phyloP scores from a whole-genome alignment of 2,329 filamentous ascomycete species.

The Fusarium heterosporum region DNA sequence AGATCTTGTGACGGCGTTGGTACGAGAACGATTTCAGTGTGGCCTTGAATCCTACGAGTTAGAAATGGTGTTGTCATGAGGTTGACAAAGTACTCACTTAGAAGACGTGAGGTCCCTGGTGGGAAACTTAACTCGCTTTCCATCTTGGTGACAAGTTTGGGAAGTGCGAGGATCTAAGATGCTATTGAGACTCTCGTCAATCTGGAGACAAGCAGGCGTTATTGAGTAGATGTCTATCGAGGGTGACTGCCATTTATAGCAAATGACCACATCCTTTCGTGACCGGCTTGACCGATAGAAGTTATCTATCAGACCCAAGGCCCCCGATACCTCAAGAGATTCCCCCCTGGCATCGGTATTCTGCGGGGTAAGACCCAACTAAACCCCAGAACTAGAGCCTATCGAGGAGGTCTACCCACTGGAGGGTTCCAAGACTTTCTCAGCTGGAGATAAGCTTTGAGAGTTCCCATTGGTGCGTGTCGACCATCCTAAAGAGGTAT shows the following conservation, averaged over 20 bases:
- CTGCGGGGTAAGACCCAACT: neutral
- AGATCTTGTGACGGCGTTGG: conserved; percentile 36
- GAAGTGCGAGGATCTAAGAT: neutral
- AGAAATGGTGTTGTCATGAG: neutral
- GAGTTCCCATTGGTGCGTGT: conserved; percentile 14
- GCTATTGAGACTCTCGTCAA: neutral
- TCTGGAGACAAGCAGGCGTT: neutral
- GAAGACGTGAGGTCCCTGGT: conserved; percentile 10
- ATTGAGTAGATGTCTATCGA: neutral
- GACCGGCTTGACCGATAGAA: neutral
- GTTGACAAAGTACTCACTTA: neutral
- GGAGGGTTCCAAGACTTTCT: neutral
- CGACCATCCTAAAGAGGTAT: conserved; percentile 7
- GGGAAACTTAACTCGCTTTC: conserved; percentile 15
- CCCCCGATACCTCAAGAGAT: neutral
- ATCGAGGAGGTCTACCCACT: conserved; percentile 9
- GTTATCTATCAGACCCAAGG: neutral
- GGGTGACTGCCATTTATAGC: neutral
- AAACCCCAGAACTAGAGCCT: neutral
- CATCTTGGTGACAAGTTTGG: neutral
- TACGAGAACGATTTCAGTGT: conserved; percentile 2
- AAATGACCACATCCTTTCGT: too few relatives aligned
- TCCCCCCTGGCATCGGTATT: neutral
- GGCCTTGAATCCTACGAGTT: neutral
- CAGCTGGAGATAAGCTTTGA: neutral